phyloP scores from a whole-genome alignment of 106 monocot genomes.

The Dendrobium nobile region DNA sequence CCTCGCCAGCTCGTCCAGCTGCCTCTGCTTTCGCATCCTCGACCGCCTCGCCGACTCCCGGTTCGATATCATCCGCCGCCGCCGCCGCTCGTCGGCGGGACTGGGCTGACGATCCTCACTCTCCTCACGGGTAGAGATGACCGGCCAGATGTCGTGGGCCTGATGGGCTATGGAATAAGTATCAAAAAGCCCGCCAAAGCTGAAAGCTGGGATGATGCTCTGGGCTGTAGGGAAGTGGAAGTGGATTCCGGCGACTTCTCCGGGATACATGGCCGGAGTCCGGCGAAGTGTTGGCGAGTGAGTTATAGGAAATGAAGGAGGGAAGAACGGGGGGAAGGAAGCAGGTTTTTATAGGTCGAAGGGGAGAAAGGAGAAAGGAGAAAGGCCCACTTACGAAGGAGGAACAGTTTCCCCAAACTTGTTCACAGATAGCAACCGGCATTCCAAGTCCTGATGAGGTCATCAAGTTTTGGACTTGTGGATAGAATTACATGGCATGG shows the following conservation, averaged over 20 bases:
- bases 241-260: conserved; percentile 56
- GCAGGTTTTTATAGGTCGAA: background rate
- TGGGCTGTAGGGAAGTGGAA: conserved; percentile 15
- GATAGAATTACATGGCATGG: background rate
- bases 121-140: conserved; percentile 31
- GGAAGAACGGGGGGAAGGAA: background rate
- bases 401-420: background rate
- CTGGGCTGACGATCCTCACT: conserved; percentile 28
- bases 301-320: background rate
- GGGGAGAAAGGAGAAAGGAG: background rate
- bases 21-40: conserved; percentile 86
- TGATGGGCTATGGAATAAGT: background rate
- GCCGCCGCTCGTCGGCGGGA: conserved; percentile 48
- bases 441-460: background rate
- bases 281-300: background rate
- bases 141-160: background rate
- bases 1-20: conserved; percentile 60
- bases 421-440: background rate
- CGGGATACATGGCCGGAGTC: conserved; percentile 38
- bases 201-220: background rate
- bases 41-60: conserved; percentile 84
- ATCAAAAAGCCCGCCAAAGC: conserved; percentile 14
- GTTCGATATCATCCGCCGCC: conserved; percentile 83
- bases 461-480: conserved; percentile 1
- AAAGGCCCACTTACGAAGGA: background rate